Conservation (phyloP, 345 rosid species). For the Salix udensis region DNA sequence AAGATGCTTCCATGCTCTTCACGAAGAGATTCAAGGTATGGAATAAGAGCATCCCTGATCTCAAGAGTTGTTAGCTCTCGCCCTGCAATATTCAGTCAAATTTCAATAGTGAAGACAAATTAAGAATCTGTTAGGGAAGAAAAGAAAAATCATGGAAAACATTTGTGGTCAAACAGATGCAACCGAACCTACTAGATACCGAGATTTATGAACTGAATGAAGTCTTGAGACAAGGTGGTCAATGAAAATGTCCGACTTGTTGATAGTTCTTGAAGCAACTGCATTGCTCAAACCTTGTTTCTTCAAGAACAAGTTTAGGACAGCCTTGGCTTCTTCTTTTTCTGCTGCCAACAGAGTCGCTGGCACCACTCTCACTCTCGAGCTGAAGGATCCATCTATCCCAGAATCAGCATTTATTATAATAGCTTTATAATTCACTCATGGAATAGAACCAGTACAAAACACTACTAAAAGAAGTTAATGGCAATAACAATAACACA, state of each 20-base stretch:
- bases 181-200: constrained; percentile 91
- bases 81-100: constrained; percentile 40
- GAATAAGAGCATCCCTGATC: constrained; percentile 75
- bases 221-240: constrained; percentile 83
- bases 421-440: no score
- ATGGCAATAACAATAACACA: no score
- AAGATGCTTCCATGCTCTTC: constrained; percentile 58
- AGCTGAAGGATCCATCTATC: constrained; percentile 48
- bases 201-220: constrained; percentile 69
- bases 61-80: constrained; percentile 89
- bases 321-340: constrained; percentile 92
- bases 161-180: constrained; percentile 18
- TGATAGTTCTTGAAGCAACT: constrained; percentile 59
- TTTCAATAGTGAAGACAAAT: background rate
- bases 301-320: constrained; percentile 73
- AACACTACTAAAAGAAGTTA: no score
- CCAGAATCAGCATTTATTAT: constrained; percentile 42
- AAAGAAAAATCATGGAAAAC: background rate
- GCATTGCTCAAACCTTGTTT: constrained; percentile 73
- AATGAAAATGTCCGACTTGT: constrained; percentile 64
- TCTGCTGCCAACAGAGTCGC: constrained; percentile 68
- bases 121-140: background rate
- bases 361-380: constrained; percentile 52
- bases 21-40: constrained; percentile 69
- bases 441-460: no score